Conservation (phyloP, 352 stramenopile genomes). For the Salisapilia sapeloensis region DNA sequence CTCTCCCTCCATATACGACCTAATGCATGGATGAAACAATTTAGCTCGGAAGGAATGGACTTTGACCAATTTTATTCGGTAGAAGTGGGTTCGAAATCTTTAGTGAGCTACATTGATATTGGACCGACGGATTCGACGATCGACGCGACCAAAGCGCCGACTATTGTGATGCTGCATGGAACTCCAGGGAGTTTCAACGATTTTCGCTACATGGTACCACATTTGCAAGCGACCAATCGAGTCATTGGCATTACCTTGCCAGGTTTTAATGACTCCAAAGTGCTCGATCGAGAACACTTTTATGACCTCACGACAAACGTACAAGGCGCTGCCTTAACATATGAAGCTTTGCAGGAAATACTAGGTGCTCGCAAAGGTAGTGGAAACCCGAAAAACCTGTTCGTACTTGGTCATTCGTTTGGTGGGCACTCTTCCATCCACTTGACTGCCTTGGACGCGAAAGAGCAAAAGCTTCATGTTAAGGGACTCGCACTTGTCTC, state of each 20-base stretch:
- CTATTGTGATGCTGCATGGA: slow-evolving; percentile 33
- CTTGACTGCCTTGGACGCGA: slow-evolving; percentile 5
- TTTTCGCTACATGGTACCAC: slow-evolving; percentile 28
- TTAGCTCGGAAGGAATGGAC: too few species aligned
- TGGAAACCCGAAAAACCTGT: slow-evolving; percentile 3
- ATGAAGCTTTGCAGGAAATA: too few species aligned
- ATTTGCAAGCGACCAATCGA: slow-evolving; percentile 9
- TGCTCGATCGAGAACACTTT: slow-evolving; percentile 5
- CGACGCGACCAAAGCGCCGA: too few species aligned
- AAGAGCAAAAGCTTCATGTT: slow-evolving; percentile 4
- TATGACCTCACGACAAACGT: slow-evolving; percentile 7
- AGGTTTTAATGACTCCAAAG: slow-evolving; percentile 6
- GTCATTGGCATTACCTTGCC: slow-evolving; percentile 12
- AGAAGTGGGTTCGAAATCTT: too few species aligned
- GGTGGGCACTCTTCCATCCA: slow-evolving; percentile 11
- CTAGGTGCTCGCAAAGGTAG: slow-evolving; percentile 8
- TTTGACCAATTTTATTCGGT: too few species aligned
- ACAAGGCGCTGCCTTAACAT: slow-evolving; percentile 5
- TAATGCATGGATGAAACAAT: too few species aligned
- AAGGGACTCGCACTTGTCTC: slow-evolving; percentile 9
- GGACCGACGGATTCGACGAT: too few species aligned
- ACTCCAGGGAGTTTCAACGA: slow-evolving; percentile 30
- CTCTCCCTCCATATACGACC: too few species aligned
- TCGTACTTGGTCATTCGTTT: slow-evolving; percentile 16
- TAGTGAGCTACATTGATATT: too few species aligned